Percentiles rank a stretch among this genome's conserved stretches.
These are phyloP conservation scores for Sergeia podlipaevii DNA, from an alignment of 208 protist genomes.

Conservation along the genomic window DNA sequence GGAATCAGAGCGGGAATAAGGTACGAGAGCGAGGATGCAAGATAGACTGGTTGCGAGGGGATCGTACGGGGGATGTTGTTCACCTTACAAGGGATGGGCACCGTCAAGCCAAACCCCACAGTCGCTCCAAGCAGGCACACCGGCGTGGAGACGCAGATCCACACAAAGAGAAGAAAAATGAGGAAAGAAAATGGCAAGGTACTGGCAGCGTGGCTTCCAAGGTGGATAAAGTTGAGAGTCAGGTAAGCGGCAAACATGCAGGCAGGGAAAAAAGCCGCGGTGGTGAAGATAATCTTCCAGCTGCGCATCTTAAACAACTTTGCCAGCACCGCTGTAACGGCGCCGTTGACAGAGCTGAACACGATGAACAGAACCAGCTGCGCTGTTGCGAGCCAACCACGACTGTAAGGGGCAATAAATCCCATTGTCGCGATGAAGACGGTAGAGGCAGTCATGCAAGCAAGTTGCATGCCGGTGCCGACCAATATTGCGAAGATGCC, in stretches of 20 bases:
- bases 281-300: conserved; percentile 75
- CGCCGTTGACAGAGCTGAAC: conserved; percentile 73
- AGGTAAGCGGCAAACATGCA: conserved; percentile 44
- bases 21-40: conserved; percentile 22
- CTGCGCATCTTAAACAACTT: conserved; percentile 70
- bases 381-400: conserved; percentile 72
- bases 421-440: conserved; percentile 83
- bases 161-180: conserved; percentile 32
- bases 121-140: conserved; percentile 89
- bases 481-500: conserved; percentile 83
- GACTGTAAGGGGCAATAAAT: conserved; percentile 88
- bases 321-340: conserved; percentile 68
- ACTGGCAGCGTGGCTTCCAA: conserved; percentile 25
- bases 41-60: conserved; percentile 80
- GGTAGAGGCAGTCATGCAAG: conserved; percentile 59
- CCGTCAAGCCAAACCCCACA: conserved; percentile 72
- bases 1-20: conserved; percentile 81
- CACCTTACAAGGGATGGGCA: conserved; percentile 64
- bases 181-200: conserved; percentile 20
- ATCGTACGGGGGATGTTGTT: conserved; percentile 94
- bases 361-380: conserved; percentile 57
- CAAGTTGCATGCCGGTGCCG: conserved; percentile 86
- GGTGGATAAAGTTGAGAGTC: conserved; percentile 50
- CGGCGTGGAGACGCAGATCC: conserved; percentile 91
- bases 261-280: conserved; percentile 40